Evolutionary conservation across 257 asterid genomes (phyloP).

Genomic region (Cruciata laevipes): DNA sequence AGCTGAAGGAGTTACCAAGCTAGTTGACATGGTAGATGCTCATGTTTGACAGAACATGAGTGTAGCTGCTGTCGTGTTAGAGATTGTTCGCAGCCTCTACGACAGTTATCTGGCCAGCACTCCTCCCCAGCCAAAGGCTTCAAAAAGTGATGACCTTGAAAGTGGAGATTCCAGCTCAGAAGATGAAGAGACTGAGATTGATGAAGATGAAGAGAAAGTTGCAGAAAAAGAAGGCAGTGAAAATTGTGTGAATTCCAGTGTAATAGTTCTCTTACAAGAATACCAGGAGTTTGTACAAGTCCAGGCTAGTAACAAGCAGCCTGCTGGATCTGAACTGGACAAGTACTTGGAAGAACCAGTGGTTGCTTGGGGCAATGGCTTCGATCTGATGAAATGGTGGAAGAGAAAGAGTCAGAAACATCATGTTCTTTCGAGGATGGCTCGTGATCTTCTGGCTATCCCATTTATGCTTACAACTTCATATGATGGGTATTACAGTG

Average conservation of each 20-base stretch:
- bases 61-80: constrained; percentile 14
- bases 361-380: constrained; percentile 6
- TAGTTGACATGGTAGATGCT: neutral
- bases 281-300: neutral
- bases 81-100: constrained; percentile 14
- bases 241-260: neutral
- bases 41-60: constrained; percentile 10
- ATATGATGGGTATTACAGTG: constrained; percentile 9
- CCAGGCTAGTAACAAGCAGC: neutral
- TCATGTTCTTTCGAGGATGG: constrained; percentile 12
- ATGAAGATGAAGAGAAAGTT: neutral
- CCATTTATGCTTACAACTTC: constrained; percentile 12
- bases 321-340: constrained; percentile 9
- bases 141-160: neutral
- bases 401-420: constrained; percentile 8
- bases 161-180: neutral
- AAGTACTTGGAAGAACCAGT: neutral
- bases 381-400: constrained; percentile 19
- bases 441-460: constrained; percentile 17
- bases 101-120: neutral
- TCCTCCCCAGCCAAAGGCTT: neutral
- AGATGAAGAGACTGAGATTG: neutral
- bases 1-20: constrained; percentile 1
- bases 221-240: neutral
- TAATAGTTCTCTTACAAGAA: neutral